phyloP scores from a whole-genome alignment of 2,329 filamentous ascomycete genomes.

The Arthrobotrys sphaeroides region DNA sequence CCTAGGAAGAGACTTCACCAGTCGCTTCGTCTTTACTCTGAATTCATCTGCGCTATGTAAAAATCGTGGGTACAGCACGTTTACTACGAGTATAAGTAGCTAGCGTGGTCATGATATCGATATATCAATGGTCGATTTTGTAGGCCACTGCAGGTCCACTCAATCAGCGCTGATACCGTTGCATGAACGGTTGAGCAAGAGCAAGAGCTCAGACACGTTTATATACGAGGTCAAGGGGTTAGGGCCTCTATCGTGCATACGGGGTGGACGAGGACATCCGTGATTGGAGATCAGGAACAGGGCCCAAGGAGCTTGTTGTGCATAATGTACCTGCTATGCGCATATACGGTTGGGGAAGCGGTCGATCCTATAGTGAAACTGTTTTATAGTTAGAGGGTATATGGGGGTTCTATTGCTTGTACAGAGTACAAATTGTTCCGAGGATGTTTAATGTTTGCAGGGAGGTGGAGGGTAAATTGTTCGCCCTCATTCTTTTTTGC shows the following conservation, averaged over 20 bases:
- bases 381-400: background rate
- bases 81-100: too few relatives aligned
- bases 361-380: background rate
- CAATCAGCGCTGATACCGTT: constrained; percentile 74
- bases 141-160: too few relatives aligned
- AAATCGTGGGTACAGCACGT: too few relatives aligned
- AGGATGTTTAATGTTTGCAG: background rate
- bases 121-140: too few relatives aligned
- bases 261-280: constrained; percentile 69
- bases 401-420: background rate
- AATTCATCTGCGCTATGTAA: too few relatives aligned
- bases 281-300: background rate
- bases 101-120: too few relatives aligned
- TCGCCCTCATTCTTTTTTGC: too few relatives aligned
- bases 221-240: constrained; percentile 70
- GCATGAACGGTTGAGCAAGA: constrained; percentile 73
- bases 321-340: background rate
- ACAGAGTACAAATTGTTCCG: too few relatives aligned
- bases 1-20: too few relatives aligned
- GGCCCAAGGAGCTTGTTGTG: background rate
- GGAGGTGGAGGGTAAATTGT: constrained; percentile 1
- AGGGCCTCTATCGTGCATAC: constrained; percentile 73
- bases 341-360: background rate
- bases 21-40: too few relatives aligned
- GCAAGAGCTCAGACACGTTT: constrained; percentile 68